Percentiles rank a stretch among this genome's conserved stretches.
Evolutionary conservation across 208 protist species (phyloP).

Genomic region (Sergeia podlipaevii): DNA sequence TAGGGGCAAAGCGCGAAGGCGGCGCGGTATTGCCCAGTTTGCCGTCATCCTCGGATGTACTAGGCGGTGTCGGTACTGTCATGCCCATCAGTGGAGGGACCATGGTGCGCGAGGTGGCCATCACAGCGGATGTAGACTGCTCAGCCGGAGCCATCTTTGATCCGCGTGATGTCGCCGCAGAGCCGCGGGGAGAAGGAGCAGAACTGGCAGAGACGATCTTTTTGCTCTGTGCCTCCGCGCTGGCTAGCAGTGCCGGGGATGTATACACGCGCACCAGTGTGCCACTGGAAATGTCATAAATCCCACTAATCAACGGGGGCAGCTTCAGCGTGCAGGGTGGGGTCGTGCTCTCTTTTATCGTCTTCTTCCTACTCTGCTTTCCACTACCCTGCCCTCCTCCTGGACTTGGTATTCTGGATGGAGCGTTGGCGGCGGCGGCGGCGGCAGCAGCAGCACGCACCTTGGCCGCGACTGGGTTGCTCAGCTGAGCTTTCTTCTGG

Average conservation of each 20-base stretch:
- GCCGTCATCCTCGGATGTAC: too few relatives aligned
- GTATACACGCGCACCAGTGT: conserved; percentile 57
- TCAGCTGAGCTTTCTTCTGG: conserved; percentile 8
- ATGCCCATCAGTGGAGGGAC: not conserved
- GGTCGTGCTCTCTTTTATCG: conserved; percentile 2
- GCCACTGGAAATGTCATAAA: conserved; percentile 78
- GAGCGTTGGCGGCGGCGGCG: not conserved
- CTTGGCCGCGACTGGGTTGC: conserved; percentile 4
- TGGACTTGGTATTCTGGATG: too few relatives aligned
- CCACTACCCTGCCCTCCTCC: too few relatives aligned
- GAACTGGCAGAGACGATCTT: too few relatives aligned
- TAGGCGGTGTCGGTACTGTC: too few relatives aligned
- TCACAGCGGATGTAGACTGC: not conserved
- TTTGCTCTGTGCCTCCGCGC: not conserved
- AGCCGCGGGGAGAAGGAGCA: too few relatives aligned
- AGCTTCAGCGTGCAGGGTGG: conserved; percentile 36
- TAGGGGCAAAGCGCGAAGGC: too few relatives aligned
- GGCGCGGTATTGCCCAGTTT: too few relatives aligned
- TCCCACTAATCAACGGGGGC: conserved; percentile 75
- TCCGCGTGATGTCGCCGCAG: too few relatives aligned
- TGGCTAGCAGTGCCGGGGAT: not conserved
- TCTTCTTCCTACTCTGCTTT: conserved; percentile 1
- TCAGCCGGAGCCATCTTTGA: not conserved
- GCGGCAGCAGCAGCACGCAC: not conserved
- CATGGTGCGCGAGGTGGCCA: conserved; percentile 10